phyloP scores from a whole-genome alignment of 2,329 filamentous ascomycete species.

The Nemania sp. region DNA sequence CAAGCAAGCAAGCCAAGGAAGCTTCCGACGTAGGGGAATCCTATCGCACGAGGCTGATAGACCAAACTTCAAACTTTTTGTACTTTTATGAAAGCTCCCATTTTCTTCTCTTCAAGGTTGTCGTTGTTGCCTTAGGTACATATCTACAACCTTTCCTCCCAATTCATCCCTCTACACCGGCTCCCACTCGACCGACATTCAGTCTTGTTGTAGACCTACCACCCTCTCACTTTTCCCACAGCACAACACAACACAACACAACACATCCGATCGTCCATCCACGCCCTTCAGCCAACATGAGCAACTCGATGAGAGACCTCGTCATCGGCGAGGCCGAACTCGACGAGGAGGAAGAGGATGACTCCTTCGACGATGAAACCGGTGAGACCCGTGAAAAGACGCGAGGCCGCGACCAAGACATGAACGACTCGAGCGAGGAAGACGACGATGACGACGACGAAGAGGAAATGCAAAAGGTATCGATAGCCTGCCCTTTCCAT shows the following conservation, averaged over 20 bases:
- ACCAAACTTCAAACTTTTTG: too few relatives aligned
- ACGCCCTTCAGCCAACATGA: slow-evolving; percentile 62
- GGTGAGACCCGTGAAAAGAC: slow-evolving; percentile 67
- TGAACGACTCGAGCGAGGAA: slow-evolving; percentile 91
- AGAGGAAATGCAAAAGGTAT: slow-evolving; percentile 81
- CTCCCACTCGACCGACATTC: too few relatives aligned
- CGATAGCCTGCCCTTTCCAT: slow-evolving; percentile 40
- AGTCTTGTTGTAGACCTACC: too few relatives aligned
- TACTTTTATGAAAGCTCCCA: background rate
- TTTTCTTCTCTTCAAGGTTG: too few relatives aligned
- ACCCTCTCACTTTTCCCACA: too few relatives aligned
- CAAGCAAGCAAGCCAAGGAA: too few relatives aligned
- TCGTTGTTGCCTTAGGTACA: too few relatives aligned
- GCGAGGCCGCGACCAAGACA: slow-evolving; percentile 57
- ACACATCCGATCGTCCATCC: too few relatives aligned
- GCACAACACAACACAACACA: too few relatives aligned
- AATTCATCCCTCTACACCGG: background rate
- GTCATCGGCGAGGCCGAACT: slow-evolving; percentile 88
- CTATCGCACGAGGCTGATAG: background rate
- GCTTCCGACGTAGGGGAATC: background rate
- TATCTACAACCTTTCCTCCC: background rate
- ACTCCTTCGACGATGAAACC: slow-evolving; percentile 82
- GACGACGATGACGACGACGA: slow-evolving; percentile 94
- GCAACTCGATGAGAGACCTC: slow-evolving; percentile 76
- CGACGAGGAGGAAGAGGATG: slow-evolving; percentile 87